These are phyloP conservation scores for Myriosclerotinia scirpicola DNA, from an alignment of 2,329 filamentous ascomycete species.

Conservation along the genomic window DNA sequence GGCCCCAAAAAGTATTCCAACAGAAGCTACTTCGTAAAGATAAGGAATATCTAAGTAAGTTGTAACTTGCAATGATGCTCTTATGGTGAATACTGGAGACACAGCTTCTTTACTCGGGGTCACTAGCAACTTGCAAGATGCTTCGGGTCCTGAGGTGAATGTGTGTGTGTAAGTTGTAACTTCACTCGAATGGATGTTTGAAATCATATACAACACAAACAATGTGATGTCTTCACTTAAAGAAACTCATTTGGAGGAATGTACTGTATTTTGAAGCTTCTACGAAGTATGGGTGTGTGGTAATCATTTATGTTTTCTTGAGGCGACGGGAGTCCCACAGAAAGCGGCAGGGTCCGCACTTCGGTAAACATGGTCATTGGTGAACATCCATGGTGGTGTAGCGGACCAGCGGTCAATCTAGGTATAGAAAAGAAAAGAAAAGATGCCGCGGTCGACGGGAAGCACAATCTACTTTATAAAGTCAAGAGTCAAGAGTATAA, in stretches of 20 bases:
- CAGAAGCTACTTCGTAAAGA: background rate
- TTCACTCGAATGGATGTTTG: background rate
- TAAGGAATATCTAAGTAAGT: background rate
- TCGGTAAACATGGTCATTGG: background rate
- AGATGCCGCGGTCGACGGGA: constrained; percentile 12
- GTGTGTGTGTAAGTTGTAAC: background rate
- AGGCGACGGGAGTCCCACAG: background rate
- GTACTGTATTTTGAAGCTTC: background rate
- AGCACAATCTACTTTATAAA: background rate
- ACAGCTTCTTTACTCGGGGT: too few relatives aligned
- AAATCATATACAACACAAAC: background rate
- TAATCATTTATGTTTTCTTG: too few relatives aligned
- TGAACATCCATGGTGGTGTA: background rate
- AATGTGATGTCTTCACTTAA: background rate
- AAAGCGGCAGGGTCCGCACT: constrained; percentile 10
- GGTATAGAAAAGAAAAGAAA: background rate
- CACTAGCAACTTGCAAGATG: background rate
- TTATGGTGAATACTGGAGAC: background rate
- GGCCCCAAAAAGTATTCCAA: background rate
- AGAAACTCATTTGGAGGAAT: background rate
- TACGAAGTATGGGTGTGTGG: too few relatives aligned
- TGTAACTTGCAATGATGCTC: background rate
- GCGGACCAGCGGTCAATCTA: background rate
- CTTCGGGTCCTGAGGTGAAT: background rate
- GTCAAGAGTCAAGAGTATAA: background rate